phyloP scores from a whole-genome alignment of 768 basidiomycete species.

The Amyloporia xantha region DNA sequence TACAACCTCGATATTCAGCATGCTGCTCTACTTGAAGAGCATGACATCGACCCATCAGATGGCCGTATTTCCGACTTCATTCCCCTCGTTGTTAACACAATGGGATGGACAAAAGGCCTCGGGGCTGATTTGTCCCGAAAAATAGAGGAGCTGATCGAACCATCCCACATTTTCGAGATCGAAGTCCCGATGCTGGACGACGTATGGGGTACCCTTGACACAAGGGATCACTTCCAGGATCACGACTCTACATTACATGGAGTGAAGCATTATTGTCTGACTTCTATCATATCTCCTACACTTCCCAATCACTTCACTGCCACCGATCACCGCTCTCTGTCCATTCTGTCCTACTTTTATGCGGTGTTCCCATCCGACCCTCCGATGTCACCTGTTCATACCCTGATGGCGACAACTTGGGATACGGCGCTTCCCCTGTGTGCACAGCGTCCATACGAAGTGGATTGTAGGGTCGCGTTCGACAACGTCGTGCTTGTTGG shows the following conservation, averaged over 20 bases:
- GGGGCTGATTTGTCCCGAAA: constrained; percentile 71
- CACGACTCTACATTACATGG: neutral
- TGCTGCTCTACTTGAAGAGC: constrained; percentile 23
- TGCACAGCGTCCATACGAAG: constrained; percentile 63
- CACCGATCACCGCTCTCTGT: constrained; percentile 65
- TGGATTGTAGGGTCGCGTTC: constrained; percentile 50
- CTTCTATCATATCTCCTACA: constrained; percentile 41
- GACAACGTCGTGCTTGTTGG: constrained; percentile 65
- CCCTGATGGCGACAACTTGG: constrained; percentile 47
- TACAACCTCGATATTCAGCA: constrained; percentile 67
- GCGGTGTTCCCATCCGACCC: constrained; percentile 27
- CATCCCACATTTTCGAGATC: constrained; percentile 55
- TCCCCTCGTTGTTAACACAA: constrained; percentile 90
- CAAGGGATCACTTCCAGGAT: neutral
- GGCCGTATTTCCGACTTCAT: constrained; percentile 48
- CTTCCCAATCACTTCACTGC: constrained; percentile 44
- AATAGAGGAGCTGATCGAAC: constrained; percentile 60
- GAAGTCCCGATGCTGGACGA: constrained; percentile 13
- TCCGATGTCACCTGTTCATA: constrained; percentile 13
- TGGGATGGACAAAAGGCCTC: constrained; percentile 95
- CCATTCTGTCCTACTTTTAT: constrained; percentile 76
- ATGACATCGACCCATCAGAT: constrained; percentile 25
- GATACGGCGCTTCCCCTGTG: constrained; percentile 61
- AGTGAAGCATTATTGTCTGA: constrained; percentile 20
- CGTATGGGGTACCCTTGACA: constrained; percentile 1